Base-by-base conservation (phyloP, 2,329 filamentous ascomycete genomes). In the Pseudocercospora eumusae region DNA sequence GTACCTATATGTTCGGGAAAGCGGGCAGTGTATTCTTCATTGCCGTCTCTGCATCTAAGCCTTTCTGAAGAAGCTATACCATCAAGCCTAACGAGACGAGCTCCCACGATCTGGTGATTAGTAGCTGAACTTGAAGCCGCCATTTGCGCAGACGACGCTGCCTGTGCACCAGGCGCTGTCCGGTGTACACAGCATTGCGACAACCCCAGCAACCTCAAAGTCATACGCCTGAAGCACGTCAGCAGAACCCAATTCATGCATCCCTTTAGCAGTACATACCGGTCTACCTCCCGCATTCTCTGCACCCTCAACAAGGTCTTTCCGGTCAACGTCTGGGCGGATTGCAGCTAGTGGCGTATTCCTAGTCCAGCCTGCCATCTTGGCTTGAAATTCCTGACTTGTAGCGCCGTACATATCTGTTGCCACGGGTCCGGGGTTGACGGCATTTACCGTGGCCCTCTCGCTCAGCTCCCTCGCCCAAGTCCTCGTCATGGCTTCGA, bases 111-210 rank as follows among this genome's bases (percentile, higher is more conserved):
- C 15, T 23, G 13, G 25, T 25, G 53, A 56, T 61, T 66, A 72
- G 47, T 64, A 65, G 71, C 76, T 80, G 76, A 87, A 84, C 63
- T 81, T 82, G 85, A 92, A 87, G 6, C 91, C 91, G 1, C 91
- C 91, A 72, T 93, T 93, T 7, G 90, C 89, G 77, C 88, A 90
- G 3, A 95, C 84, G 23, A 92, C 88, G 75, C 88, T 89, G 1
- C 91, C 91, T 0, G 90, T 95, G 71, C 86, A 75, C 90, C 90
- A 93, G 7, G 80, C 83, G n/a, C 84, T 83, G 73, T 93, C 91
- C 5, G 82, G 80, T 4, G 84, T 83, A 73, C 89, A 91, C 21
- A 93, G 76, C 88, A 93, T 92, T 2, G 84, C 89, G 18, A 92
- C 87, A 4, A 91, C 83, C 0, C 89, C 90, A 0, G 89, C 90